phyloP scores from a whole-genome alignment of 768 basidiomycete genomes.

The Exsudoporus frostii region DNA sequence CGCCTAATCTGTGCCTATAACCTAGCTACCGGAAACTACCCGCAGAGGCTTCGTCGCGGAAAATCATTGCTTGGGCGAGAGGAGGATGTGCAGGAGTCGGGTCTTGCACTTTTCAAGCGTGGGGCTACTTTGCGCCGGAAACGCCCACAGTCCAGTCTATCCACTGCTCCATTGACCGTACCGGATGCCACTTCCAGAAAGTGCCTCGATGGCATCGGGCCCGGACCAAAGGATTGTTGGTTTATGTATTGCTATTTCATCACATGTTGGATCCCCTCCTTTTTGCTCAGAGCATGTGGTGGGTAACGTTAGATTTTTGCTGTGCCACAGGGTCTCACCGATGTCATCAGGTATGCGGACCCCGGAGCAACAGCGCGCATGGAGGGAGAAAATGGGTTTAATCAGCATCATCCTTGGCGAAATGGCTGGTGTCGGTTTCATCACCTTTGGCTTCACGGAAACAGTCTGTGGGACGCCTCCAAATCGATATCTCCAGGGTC shows the following conservation, averaged over 20 bases:
- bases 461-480: constrained; percentile 88
- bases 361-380: constrained; percentile 92
- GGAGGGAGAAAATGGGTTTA: constrained; percentile 98
- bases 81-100: constrained; percentile 87
- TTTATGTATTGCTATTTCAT: constrained; percentile 90
- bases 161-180: constrained; percentile 38
- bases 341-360: constrained; percentile 68
- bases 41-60: constrained; percentile 70
- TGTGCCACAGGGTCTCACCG: constrained; percentile 6
- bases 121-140: constrained; percentile 76
- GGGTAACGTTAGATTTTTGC: constrained; percentile 29
- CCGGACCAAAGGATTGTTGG: constrained; percentile 92
- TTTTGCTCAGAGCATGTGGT: constrained; percentile 78
- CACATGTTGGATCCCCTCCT: constrained; percentile 79
- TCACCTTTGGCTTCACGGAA: constrained; percentile 98
- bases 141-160: constrained; percentile 42
- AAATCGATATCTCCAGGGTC: constrained; percentile 77
- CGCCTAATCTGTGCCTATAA: constrained; percentile 4
- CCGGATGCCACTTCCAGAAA: constrained; percentile 38
- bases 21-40: constrained; percentile 77
- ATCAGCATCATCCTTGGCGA: constrained; percentile 72
- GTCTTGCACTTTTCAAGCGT: constrained; percentile 88
- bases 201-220: constrained; percentile 70
- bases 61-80: constrained; percentile 88
- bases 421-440: constrained; percentile 94